Base-by-base conservation (phyloP, 2,329 filamentous ascomycete species). In the Camillea tinctor region DNA sequence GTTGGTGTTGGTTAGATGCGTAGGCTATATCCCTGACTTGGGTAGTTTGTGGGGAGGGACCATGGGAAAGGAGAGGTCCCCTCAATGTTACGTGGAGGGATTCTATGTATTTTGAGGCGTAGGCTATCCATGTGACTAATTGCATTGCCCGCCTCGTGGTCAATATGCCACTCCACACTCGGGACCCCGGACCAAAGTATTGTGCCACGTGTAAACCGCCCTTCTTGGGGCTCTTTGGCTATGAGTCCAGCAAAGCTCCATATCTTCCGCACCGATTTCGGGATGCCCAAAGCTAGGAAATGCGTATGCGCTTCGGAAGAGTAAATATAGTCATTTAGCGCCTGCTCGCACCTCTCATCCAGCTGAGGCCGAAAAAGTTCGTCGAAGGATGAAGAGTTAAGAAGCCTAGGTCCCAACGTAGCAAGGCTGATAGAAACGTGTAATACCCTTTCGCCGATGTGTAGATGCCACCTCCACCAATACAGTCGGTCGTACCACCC, bases 341-440 rank as follows among this genome's bases (percentile, higher is more conserved):
- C 60, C 53, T 69, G 58, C 55, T 70, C 68, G 23, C 54, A 57
- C 21, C 52, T 50, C 30, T 68, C 67, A 20, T 71, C 60, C 2
- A 72, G 68, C 54, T 72, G 70, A 0, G 70, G 68, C 1, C 66
- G 65, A 52, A 72, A 71, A 5, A 71, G 64, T 36, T 72, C 69
- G 3, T 52, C 56, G 52, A 66, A 69, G 0, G 64, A 68, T 2
- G 61, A 55, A 1, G 63, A 52, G 15, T n/a, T 61, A 3, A 72
- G 56, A 4, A 72, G 59, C n/a, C 52, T 64, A 3, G 60, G n/a
- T 71, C 68, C 3, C 68, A 66, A 9, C 66, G 62, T 21, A 66
- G 52, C 3, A 72, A 48, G 1, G 70, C 69, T 3, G 66, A 66
- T 2, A 71, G 57, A 20, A 72, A 68, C 1, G 63, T 63, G 52